Evolutionary conservation across 352 stramenopile species (phyloP).

Genomic region (Blastocystis sp.): DNA sequence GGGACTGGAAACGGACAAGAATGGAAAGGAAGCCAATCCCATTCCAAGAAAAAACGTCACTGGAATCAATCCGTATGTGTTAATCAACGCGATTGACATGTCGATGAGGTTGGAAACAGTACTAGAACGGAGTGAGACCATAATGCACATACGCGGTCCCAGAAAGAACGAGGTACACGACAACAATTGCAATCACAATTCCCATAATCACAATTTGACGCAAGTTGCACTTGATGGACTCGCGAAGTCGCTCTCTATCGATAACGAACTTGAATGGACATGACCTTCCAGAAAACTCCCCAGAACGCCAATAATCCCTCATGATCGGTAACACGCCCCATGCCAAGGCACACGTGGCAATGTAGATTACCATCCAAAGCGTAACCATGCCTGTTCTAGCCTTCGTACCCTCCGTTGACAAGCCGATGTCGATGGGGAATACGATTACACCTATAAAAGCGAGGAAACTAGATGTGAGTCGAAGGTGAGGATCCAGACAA

Average conservation of each 20-base stretch:
- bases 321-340: not conserved
- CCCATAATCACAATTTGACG: not conserved
- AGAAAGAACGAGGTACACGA: not conserved
- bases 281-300: not conserved
- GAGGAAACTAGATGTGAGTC: not conserved
- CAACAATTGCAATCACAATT: not conserved
- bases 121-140: not conserved
- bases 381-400: not conserved
- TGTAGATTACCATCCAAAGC: not conserved
- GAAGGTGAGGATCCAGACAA: not conserved
- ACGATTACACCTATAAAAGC: not conserved
- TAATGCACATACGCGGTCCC: not conserved
- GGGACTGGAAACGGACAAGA: not conserved
- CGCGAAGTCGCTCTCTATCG: not conserved
- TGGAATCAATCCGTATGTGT: not conserved
- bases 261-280: not conserved
- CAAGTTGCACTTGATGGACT: not conserved
- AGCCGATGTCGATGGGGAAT: slow-evolving; percentile 8
- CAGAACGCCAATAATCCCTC: slow-evolving; percentile 1
- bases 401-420: not conserved
- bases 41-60: not conserved
- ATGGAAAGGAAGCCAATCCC: not conserved
- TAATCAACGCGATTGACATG: not conserved
- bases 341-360: not conserved
- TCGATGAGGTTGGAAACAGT: not conserved